phyloP scores from a whole-genome alignment of 2,329 filamentous ascomycete species.

The Chaetomiaceae sp. region DNA sequence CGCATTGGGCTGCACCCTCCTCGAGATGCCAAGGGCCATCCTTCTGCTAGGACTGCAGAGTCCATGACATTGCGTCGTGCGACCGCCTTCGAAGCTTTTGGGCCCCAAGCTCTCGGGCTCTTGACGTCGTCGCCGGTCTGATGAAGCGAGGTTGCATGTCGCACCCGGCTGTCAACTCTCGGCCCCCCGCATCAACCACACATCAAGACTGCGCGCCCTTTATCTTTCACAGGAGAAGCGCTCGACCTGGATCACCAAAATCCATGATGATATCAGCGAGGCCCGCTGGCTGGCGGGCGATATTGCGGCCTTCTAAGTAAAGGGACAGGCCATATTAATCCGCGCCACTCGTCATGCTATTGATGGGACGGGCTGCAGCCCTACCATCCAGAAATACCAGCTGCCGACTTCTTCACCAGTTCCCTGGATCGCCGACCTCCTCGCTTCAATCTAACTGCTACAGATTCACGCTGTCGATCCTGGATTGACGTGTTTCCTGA shows the following conservation, averaged over 20 bases:
- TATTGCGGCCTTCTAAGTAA: slow-evolving; percentile 27
- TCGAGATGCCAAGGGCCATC: too few species aligned
- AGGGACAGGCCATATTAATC: slow-evolving; percentile 25
- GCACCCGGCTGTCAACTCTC: slow-evolving; percentile 17
- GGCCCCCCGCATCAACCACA: not conserved
- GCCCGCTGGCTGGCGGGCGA: slow-evolving; percentile 5
- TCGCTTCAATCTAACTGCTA: slow-evolving; percentile 25
- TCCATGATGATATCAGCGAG: slow-evolving; percentile 16
- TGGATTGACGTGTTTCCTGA: slow-evolving; percentile 8
- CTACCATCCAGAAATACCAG: slow-evolving; percentile 23
- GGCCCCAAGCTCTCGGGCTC: too few species aligned
- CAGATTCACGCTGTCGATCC: slow-evolving; percentile 19
- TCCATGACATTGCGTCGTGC: too few species aligned
- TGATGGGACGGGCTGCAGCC: slow-evolving; percentile 26
- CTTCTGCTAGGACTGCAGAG: too few species aligned
- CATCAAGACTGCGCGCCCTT: slow-evolving; percentile 1
- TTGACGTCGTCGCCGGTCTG: not conserved
- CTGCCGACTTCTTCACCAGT: slow-evolving; percentile 14
- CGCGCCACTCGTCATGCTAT: slow-evolving; percentile 10
- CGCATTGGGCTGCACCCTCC: too few species aligned
- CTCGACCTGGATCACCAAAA: slow-evolving; percentile 24
- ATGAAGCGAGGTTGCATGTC: slow-evolving; percentile 18
- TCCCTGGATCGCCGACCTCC: slow-evolving; percentile 15
- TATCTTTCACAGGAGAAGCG: slow-evolving; percentile 10
- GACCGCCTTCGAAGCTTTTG: too few species aligned